Evolutionary conservation across 768 basidiomycete species (phyloP).

Genomic region (Tulasnella sp.): DNA sequence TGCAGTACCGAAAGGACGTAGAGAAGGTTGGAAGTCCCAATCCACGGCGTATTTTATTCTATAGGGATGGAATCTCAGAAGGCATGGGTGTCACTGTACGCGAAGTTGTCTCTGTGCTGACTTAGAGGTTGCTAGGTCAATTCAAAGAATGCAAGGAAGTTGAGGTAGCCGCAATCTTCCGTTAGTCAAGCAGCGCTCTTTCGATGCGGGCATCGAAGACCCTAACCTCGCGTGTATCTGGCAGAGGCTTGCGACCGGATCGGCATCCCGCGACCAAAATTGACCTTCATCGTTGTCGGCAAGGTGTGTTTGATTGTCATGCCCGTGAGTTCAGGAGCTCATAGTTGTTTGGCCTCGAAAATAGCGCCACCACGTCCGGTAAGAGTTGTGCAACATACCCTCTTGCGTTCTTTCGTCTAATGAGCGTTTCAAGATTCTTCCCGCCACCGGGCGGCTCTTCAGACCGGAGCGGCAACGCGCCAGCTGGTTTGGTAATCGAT

Average conservation of each 20-base stretch:
- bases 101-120: background rate
- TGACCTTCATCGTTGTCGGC: slow-evolving; percentile 76
- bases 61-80: slow-evolving; percentile 32
- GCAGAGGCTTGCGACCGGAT: slow-evolving; percentile 62
- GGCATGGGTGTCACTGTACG: background rate
- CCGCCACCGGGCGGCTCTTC: slow-evolving; percentile 46
- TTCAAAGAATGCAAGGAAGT: slow-evolving; percentile 35
- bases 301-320: slow-evolving; percentile 41
- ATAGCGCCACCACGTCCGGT: slow-evolving; percentile 59
- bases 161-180: slow-evolving; percentile 55
- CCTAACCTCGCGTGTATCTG: background rate
- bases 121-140: background rate
- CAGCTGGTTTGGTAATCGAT: slow-evolving; percentile 76
- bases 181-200: slow-evolving; percentile 39
- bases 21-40: slow-evolving; percentile 28
- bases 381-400: background rate
- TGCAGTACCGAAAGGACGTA: slow-evolving; percentile 22
- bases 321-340: background rate
- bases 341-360: background rate
- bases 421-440: slow-evolving; percentile 45
- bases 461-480: slow-evolving; percentile 68
- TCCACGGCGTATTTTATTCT: slow-evolving; percentile 29
- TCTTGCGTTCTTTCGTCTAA: background rate
- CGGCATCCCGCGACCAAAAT: slow-evolving; percentile 52
- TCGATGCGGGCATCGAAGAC: background rate